phyloP scores from a whole-genome alignment of 2,329 filamentous ascomycete species.

The Ophiostoma australiae region DNA sequence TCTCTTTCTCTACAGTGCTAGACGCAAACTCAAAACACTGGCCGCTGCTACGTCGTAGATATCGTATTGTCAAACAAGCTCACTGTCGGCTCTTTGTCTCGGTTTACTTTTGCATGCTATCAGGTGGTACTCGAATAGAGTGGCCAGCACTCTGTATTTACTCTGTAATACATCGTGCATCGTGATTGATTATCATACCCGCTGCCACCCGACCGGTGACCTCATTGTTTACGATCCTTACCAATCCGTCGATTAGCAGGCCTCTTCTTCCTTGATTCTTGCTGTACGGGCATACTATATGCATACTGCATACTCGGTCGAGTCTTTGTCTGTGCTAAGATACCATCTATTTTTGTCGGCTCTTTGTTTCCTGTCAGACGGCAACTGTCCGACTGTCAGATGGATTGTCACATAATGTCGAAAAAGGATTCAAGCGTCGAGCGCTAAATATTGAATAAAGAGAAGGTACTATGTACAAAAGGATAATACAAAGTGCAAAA shows the following conservation, averaged over 20 bases:
- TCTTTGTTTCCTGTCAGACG: background rate
- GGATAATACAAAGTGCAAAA: background rate
- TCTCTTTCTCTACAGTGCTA: no score
- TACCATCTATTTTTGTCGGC: background rate
- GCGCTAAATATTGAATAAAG: background rate
- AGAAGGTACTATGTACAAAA: background rate
- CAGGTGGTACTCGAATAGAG: background rate
- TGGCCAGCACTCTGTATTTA: no score
- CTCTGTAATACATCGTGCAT: no score
- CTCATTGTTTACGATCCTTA: background rate
- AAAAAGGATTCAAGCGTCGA: background rate
- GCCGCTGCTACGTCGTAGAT: background rate
- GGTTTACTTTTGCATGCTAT: no score
- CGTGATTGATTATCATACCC: background rate
- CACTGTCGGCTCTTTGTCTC: background rate
- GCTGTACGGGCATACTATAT: background rate
- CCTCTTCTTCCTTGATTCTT: background rate
- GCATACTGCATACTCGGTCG: background rate
- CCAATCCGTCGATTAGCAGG: background rate
- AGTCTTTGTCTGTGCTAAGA: background rate
- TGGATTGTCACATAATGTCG: background rate
- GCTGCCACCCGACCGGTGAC: background rate
- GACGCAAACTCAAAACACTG: background rate
- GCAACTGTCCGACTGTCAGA: background rate
- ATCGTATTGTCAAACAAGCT: constrained; percentile 7